These are phyloP conservation scores for Botrytis elliptica DNA, from an alignment of 2,329 filamentous ascomycete genomes.

Conservation along the genomic window DNA sequence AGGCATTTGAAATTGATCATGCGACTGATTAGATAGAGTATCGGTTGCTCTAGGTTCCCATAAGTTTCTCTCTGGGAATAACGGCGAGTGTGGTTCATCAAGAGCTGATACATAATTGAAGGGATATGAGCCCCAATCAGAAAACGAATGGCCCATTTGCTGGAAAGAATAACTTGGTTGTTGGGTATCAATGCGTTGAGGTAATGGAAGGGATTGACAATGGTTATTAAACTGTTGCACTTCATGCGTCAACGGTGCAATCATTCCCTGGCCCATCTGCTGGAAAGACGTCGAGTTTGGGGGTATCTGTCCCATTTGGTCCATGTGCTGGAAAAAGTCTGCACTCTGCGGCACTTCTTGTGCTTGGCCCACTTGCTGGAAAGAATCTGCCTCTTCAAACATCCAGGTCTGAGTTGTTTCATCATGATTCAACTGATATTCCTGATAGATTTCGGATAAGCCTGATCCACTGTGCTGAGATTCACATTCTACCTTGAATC, in stretches of 20 bases:
- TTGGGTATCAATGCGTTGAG: too few relatives aligned
- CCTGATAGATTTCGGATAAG: too few relatives aligned
- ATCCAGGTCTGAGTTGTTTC: too few relatives aligned
- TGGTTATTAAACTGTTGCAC: not conserved
- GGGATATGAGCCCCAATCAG: not conserved
- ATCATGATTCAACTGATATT: not conserved
- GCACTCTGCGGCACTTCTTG: not conserved
- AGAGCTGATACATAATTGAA: not conserved
- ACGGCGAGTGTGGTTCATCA: not conserved
- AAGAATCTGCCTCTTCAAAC: not conserved
- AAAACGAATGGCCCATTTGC: not conserved
- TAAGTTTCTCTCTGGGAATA: constrained; percentile 1
- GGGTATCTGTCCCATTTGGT: not conserved
- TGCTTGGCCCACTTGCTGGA: not conserved
- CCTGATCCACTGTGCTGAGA: not conserved
- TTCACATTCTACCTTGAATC: not conserved
- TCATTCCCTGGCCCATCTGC: not conserved
- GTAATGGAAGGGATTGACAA: not conserved
- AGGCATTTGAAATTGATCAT: too few relatives aligned
- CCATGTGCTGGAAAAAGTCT: not conserved
- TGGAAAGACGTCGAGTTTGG: too few relatives aligned
- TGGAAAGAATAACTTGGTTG: not conserved
- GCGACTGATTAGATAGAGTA: not conserved
- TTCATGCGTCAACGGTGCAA: too few relatives aligned
- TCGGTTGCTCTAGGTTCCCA: not conserved